Base-by-base conservation (phyloP, 1,284 basidiomycete species). In the Entoloma clypeatum region DNA sequence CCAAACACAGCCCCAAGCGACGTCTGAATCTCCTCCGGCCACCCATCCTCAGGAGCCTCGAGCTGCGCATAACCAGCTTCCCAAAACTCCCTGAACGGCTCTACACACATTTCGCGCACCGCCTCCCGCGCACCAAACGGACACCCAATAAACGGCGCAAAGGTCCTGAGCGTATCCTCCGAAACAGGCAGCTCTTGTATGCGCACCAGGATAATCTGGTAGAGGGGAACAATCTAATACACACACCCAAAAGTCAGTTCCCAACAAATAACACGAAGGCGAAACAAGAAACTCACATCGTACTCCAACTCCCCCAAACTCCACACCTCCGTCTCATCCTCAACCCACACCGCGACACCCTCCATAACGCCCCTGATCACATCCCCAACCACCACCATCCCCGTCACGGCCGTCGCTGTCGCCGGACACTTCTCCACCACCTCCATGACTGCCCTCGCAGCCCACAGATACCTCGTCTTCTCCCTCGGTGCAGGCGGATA, bases 401-500 rank as follows among this genome's bases (percentile, higher is more conserved):
- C 68, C 27, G 86, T 57, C 24, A 79, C 52, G 14, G 61, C 53
- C 33, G 69, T 55, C 35, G 79, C 62, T 31, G 69, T 68, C 5
- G 47, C 41, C 2, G 78, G 79, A 52, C 79, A 82, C 1, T 60
- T 51, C 36, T 80, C 77, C 33, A 86, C 62, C 4, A 74, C 54
- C 4, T 64, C 60, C 26, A 67, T 69, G 36, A 86, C 57, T 3
- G 78, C 71, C 26, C 77, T 64, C 13, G 79, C 60, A 46, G 84
- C 64, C 83, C 83, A 87, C 48, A 75, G 62, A 21, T 72, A 72
- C 28, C 68, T 67, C 34, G 73, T 64, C 51, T 72, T 66, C 51
- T 75, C 72, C 31, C 64, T 62, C 3, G 72, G 66, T n/a, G 72
- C 71, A 0, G 81, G 79, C 0, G 85, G 84, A 60, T 88, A 88